phyloP scores from a whole-genome alignment of 179 eudicot genomes.

The Patellifolia procumbens region DNA sequence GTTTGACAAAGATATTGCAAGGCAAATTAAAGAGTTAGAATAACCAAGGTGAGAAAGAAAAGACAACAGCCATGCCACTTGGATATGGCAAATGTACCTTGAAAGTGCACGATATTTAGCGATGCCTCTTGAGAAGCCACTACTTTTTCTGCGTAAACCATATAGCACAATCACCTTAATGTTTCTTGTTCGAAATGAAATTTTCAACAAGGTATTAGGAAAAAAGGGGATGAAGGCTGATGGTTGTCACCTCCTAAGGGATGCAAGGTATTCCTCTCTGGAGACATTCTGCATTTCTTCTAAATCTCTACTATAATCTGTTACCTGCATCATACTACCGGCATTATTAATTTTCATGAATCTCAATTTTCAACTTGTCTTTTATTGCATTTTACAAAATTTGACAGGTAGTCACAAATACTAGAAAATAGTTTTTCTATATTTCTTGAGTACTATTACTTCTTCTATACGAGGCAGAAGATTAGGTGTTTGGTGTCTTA shows the following conservation, averaged over 20 bases:
- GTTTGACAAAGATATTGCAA: not conserved
- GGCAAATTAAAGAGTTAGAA: not conserved
- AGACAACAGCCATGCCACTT: not conserved
- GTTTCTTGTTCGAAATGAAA: conserved; percentile 5
- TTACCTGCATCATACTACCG: conserved; percentile 65
- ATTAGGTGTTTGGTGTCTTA: conserved; percentile 43
- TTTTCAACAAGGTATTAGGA: not conserved
- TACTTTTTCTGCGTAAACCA: conserved; percentile 81
- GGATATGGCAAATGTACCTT: conserved; percentile 49
- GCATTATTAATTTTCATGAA: conserved; percentile 36
- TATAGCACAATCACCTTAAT: conserved; percentile 27
- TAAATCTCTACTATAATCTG: conserved; percentile 89
- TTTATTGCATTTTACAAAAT: not conserved
- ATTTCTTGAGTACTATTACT: not conserved
- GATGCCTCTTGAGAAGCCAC: conserved; percentile 94
- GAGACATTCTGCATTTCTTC: conserved; percentile 97
- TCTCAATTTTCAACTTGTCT: not conserved
- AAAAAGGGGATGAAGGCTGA: not conserved
- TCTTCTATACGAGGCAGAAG: not conserved
- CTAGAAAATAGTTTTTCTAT: not conserved
- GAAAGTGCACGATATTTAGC: conserved; percentile 90
- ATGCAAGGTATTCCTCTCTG: conserved; percentile 97
- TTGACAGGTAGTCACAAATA: not conserved
- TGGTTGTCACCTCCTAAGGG: conserved; percentile 68
- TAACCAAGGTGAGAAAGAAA: not conserved